These are phyloP conservation scores for Boletus mariae DNA, from an alignment of 1,284 basidiomycete genomes.

Conservation along the genomic window DNA sequence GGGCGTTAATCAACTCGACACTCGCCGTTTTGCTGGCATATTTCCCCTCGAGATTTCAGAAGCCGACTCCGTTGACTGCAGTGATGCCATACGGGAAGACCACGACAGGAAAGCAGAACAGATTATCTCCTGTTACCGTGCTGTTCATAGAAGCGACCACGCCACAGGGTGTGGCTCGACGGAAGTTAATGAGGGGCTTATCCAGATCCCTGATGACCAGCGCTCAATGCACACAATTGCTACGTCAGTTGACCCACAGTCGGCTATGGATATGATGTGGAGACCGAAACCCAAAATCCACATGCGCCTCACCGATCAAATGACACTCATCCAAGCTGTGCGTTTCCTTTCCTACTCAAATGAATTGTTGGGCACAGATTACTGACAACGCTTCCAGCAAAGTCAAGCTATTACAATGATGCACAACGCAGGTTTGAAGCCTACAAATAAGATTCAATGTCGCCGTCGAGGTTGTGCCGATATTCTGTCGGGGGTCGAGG, in stretches of 20 bases:
- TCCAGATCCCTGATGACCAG: conserved; percentile 23
- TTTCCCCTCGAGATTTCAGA: conserved; percentile 14
- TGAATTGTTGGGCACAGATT: neutral
- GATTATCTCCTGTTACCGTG: conserved; percentile 31
- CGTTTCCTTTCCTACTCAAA: conserved; percentile 14
- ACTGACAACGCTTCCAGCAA: conserved; percentile 32
- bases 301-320: conserved; percentile 33
- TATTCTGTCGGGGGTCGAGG: conserved; percentile 42
- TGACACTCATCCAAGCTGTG: conserved; percentile 41
- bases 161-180: neutral
- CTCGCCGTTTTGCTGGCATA: conserved; percentile 28
- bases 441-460: conserved; percentile 39
- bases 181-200: conserved; percentile 11
- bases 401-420: conserved; percentile 42
- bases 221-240: conserved; percentile 28
- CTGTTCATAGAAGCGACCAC: conserved; percentile 11
- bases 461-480: conserved; percentile 50
- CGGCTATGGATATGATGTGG: conserved; percentile 32
- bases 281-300: conserved; percentile 32
- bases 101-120: neutral
- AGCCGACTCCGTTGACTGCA: conserved; percentile 2
- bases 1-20: conserved; percentile 13
- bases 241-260: conserved; percentile 10
- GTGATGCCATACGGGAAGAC: conserved; percentile 12
- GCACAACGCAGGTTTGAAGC: conserved; percentile 26